Evolutionary conservation across 495 filamentous ascomycete genomes (phyloP), one percentile per base, ranked within the genome.

Genomic region (Podospora conica): DNA sequence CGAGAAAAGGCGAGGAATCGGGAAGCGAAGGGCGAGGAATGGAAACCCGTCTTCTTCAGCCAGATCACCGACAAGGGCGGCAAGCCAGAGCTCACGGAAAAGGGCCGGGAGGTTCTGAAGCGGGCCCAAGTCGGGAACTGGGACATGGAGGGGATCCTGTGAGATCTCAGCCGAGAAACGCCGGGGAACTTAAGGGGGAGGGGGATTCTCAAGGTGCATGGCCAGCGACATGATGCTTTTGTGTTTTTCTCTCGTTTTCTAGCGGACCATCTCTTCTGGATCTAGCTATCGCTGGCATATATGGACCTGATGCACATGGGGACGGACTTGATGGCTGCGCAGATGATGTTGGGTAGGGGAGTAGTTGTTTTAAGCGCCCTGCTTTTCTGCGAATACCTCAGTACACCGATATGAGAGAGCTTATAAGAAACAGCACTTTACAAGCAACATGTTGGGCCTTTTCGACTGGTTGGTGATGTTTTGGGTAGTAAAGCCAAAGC

Each of bases 41-140:
- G 91, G 90, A 82, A 88, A 65, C 95, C 95, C n/a, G 82, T 92
- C 24, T 98, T 97, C 77, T 98, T 98, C 74, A 89, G 86, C 5
- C 86, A 87, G 10, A 85, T 84, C 1, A 85, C 89, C 10, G 89
- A 88, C 65, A 88, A 90, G 22, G 76, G 86, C 18, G 93, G 93
- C 7, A 90, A 86, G 75, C 93, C 93, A 0, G 83, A 89, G 63
- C 79, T 97, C 69, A 95, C 87, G 0, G 84, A 90, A 60, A 91
- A 95, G 66, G 93, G 93, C 3, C 78, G 81, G 58, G 80, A 83
- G 74, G 90, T 85, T 18, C 82, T 97, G 10, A 80, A 87, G 67
- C 86, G 87, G 21, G 78, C 95, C 58, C 88, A 90, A 65, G 77
- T 79, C 53, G 85, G 81, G 9, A 75, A 88, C 7, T 93, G 84